Base-by-base conservation (phyloP, 2,329 filamentous ascomycete species). In the Coniochaeta ligniaria region DNA sequence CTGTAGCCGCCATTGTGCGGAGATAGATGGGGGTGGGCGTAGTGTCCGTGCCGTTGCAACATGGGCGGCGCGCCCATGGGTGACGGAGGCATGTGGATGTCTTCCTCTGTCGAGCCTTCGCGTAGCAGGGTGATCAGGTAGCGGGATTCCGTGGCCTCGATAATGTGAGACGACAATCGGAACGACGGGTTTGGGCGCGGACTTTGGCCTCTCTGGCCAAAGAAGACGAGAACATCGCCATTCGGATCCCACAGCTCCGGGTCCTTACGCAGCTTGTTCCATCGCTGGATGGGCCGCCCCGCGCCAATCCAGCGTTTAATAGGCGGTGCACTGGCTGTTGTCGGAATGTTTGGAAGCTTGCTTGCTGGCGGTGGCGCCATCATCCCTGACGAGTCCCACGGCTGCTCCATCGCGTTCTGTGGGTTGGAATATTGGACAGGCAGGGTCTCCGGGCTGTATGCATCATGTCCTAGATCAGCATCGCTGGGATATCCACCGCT, bases 171-270 rank as follows among this genome's bases (percentile, higher is more conserved):
- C 0, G 80, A 83, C 9, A 87, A 68, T 8, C 83, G 78, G 66
- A 87, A 82, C 2, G 82, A 84, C 3, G 82, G 80, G 38, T 78
- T 78, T 0, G 78, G 76, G 1, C 77, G 72, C 3, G 76, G 76
- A 6, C 69, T 68, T 61, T 80, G 74, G 52, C 75, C 74, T 63
- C 76, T 77, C 26, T 78, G 75, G 0, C 79, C 76, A 6, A 86
- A 76, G 67, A 79, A 86, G 1, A 87, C 76, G 11, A 86, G 72
- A 16, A 85, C 83, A 62, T 87, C 84, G 24, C 84, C 84, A 60
- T 83, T 82, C 0, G 79, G 78, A 65, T 86, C 82, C 83, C 83
- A 87, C 2, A 86, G 70, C 64, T 86, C 83, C 1, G 82, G 81
- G 57, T 86, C 83, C 67, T 84, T 83, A 11, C 80, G 76, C 2